Evolutionary conservation across 2,329 filamentous ascomycete species (phyloP), one percentile per base, ranked within the genome.

Genomic region (Ustilaginoidea virens): DNA sequence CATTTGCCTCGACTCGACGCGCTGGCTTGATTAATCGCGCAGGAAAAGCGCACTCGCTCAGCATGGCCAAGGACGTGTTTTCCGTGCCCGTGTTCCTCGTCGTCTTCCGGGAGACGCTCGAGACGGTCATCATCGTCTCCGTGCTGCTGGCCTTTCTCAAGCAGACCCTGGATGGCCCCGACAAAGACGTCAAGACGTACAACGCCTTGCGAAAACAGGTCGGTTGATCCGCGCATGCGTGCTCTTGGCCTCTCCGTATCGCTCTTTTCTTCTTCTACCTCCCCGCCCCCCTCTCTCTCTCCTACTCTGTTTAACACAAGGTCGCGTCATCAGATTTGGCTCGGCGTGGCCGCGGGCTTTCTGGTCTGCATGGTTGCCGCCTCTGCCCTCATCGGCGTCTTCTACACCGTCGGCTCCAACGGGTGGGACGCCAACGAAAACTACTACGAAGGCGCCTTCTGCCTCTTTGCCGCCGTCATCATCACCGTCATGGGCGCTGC

Each of bases 21-120:
- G n/a, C n/a, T n/a, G n/a, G n/a, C n/a, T n/a, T n/a, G n/a, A n/a
- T n/a, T n/a, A n/a, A n/a, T n/a, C n/a, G n/a, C n/a, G n/a, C n/a
- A n/a, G n/a, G n/a, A n/a, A n/a, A n/a, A n/a, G n/a, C n/a, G n/a
- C n/a, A n/a, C n/a, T 16, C 11, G 19, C 14, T 11, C 32, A 48
- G 28, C 38, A 74, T 69, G 58, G 74, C 75, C 49, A 63, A 66
- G 35, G 69, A 78, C 48, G 73, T 85, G 33, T 85, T 85, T 51
- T 69, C 78, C 37, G 72, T 83, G 14, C 79, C 78, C 39, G 71
- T 92, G 31, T 92, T 92, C 60, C 86, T 93, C 59, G 80, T 93
- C 50, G 75, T 81, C 55, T 90, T 92, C 50, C 74, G 85, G 46
- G 85, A 92, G 57, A 73, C 74, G 23, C 60, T 92, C 27, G 83